Conservation (phyloP, 352 stramenopile genomes). For the Phytophthora idaei region DNA sequence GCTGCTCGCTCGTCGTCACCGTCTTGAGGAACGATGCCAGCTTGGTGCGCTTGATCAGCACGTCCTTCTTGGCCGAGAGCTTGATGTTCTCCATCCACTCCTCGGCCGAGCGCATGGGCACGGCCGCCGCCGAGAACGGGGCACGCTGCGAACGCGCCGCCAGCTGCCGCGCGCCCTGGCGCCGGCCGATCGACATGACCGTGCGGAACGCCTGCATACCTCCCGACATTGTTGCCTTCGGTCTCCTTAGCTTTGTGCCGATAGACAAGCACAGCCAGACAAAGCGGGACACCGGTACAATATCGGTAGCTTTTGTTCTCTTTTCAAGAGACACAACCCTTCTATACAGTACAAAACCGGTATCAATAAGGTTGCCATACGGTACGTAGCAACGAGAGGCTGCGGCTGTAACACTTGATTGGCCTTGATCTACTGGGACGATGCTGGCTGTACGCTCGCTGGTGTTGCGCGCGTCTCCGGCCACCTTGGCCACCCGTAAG, state of each 20-base stretch:
- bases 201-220: slow-evolving; percentile 76
- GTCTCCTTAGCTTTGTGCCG: neutral
- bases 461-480: slow-evolving; percentile 19
- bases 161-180: slow-evolving; percentile 49
- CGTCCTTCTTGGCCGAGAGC: slow-evolving; percentile 71
- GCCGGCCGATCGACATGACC: slow-evolving; percentile 57
- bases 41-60: slow-evolving; percentile 85
- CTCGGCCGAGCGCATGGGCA: slow-evolving; percentile 58
- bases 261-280: slow-evolving; percentile 26
- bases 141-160: slow-evolving; percentile 35
- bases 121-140: slow-evolving; percentile 40
- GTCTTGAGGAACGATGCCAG: slow-evolving; percentile 85
- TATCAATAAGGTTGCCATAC: neutral
- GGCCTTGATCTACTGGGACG: slow-evolving; percentile 6
- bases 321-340: neutral
- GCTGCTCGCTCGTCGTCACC: slow-evolving; percentile 79
- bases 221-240: slow-evolving; percentile 26
- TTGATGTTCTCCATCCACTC: slow-evolving; percentile 88
- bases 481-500: slow-evolving; percentile 14
- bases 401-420: slow-evolving; percentile 20
- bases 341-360: neutral
- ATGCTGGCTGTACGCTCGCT: slow-evolving; percentile 40
- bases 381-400: slow-evolving; percentile 19
- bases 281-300: neutral
- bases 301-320: neutral